phyloP scores from a whole-genome alignment of 805 yeast species.

The Candida manassasensis region DNA sequence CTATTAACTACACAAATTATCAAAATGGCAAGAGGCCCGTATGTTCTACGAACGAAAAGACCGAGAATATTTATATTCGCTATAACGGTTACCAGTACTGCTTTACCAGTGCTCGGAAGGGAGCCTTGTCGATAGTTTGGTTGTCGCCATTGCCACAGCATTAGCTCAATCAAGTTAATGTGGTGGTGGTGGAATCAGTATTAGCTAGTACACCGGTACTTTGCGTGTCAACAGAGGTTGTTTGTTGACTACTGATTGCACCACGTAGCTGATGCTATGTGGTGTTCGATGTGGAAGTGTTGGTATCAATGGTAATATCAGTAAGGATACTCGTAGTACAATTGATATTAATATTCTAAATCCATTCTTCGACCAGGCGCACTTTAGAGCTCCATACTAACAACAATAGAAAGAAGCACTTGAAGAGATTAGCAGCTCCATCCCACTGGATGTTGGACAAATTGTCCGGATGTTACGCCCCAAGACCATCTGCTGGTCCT shows the following conservation, averaged over 20 bases:
- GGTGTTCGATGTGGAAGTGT: no score
- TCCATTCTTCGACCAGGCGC: not conserved
- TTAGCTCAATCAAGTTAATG: no score
- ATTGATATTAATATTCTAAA: not conserved
- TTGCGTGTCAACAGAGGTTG: no score
- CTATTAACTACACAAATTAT: slow-evolving; percentile 22
- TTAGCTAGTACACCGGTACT: no score
- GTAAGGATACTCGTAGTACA: not conserved
- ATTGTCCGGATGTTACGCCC: slow-evolving; percentile 98
- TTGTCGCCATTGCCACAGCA: no score
- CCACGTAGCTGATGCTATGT: no score
- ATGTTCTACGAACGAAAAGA: slow-evolving; percentile 22
- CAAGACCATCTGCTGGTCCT: slow-evolving; percentile 99
- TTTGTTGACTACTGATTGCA: no score
- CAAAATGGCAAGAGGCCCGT: slow-evolving; percentile 54
- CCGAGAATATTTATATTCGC: slow-evolving; percentile 5
- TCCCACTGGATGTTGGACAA: slow-evolving; percentile 99
- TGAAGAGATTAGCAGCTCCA: slow-evolving; percentile 99
- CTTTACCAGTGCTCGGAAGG: slow-evolving; percentile 31
- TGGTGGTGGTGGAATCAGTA: no score
- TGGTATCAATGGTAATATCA: not conserved
- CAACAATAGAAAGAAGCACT: slow-evolving; percentile 83
- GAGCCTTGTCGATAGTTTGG: slow-evolving; percentile 46
- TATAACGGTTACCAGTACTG: slow-evolving; percentile 6
- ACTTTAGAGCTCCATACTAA: slow-evolving; percentile 18